phyloP scores from a whole-genome alignment of 164 flowering plant genomes.

The Berberis thunbergii region DNA sequence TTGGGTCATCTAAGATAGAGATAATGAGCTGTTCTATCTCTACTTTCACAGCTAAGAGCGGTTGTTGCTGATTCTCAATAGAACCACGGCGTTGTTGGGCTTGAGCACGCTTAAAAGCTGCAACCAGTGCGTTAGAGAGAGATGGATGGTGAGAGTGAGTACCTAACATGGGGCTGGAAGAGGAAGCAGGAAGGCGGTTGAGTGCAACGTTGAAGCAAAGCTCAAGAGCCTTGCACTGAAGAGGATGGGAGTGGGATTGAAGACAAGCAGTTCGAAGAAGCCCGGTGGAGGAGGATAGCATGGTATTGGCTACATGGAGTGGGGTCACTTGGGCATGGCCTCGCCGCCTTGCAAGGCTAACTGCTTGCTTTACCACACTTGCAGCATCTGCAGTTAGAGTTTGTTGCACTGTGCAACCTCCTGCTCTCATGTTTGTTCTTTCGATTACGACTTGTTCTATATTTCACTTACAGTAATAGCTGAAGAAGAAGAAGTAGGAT shows the following conservation, averaged over 20 bases:
- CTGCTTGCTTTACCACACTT: conserved; percentile 65
- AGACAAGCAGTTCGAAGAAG: conserved; percentile 77
- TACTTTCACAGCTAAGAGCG: conserved; percentile 73
- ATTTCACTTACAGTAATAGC: too few species aligned
- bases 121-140: conserved; percentile 86
- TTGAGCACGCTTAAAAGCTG: conserved; percentile 95
- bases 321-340: conserved; percentile 98
- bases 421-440: conserved; percentile 58
- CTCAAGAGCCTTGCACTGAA: conserved; percentile 89
- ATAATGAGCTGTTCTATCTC: conserved; percentile 87
- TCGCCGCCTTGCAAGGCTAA: conserved; percentile 60
- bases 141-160: conserved; percentile 52
- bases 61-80: conserved; percentile 79
- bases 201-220: conserved; percentile 98
- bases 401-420: conserved; percentile 78
- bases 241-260: conserved; percentile 87
- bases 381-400: conserved; percentile 80
- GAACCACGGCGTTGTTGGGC: conserved; percentile 97
- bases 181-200: conserved; percentile 82
- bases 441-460: not conserved
- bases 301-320: conserved; percentile 88
- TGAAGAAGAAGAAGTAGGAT: not conserved
- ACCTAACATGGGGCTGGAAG: conserved; percentile 47
- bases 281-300: conserved; percentile 68
- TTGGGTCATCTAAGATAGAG: conserved; percentile 92